Conservation (phyloP, 345 rosid species). For the Brassica carinata region DNA sequence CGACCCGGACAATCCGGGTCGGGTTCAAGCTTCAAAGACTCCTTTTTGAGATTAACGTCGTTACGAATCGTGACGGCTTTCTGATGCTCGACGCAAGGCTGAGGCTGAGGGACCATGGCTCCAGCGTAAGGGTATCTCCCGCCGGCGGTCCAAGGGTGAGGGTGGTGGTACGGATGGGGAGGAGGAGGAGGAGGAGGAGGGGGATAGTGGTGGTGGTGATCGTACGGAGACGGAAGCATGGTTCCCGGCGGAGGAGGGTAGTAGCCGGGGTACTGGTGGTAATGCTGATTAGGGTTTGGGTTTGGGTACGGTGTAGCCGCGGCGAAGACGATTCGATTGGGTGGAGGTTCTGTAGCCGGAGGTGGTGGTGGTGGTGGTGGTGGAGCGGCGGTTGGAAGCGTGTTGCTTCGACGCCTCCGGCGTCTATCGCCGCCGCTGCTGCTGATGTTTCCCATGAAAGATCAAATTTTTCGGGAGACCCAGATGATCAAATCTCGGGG, state of each 20-base stretch:
- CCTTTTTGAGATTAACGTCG: slow-evolving; percentile 85
- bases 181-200: slow-evolving; percentile 32
- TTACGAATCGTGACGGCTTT: slow-evolving; percentile 77
- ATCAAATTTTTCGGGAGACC: not conserved
- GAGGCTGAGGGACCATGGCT: slow-evolving; percentile 45
- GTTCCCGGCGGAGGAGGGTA: slow-evolving; percentile 56
- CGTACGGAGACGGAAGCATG: slow-evolving; percentile 59
- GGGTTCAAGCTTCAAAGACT: slow-evolving; percentile 59
- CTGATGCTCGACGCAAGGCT: slow-evolving; percentile 76
- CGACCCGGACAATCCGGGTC: slow-evolving; percentile 66
- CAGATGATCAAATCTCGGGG: slow-evolving; percentile 15
- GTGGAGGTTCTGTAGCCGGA: slow-evolving; percentile 67
- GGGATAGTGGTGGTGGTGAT: slow-evolving; percentile 45
- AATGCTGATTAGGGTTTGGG: slow-evolving; percentile 56
- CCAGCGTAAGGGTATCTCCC: slow-evolving; percentile 52
- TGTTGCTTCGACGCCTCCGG: slow-evolving; percentile 54
- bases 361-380: slow-evolving; percentile 34
- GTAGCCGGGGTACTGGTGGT: slow-evolving; percentile 75
- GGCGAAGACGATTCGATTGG: slow-evolving; percentile 76
- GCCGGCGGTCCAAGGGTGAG: slow-evolving; percentile 48
- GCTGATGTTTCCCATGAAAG: slow-evolving; percentile 68
- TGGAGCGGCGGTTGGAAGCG: slow-evolving; percentile 43
- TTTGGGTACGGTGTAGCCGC: slow-evolving; percentile 87
- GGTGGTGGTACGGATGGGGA: slow-evolving; percentile 27
- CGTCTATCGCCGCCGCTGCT: slow-evolving; percentile 63